Evolutionary conservation across 768 basidiomycete species (phyloP), one percentile per base, ranked within the genome.

Genomic region (Strobilomyces dryophilus): DNA sequence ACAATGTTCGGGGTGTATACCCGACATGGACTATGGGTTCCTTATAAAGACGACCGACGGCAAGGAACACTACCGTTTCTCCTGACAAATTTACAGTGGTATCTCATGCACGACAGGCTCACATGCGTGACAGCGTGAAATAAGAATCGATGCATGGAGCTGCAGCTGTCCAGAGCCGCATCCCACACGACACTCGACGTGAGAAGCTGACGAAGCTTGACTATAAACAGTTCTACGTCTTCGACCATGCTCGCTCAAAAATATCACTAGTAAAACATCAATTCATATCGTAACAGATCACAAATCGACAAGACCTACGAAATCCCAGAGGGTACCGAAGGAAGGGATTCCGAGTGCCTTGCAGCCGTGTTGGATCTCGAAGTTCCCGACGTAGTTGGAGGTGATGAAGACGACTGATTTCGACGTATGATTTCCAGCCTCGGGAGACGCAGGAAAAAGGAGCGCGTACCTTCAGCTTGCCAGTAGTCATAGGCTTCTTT

Each of bases 321-420:
- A 87, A 69, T 86, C 85, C 84, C 85, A 86, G 27, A 87, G 73
- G 14, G 85, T 85, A 52, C 84, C 85, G 59, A 83, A 83, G 41
- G 78, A 79, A 39, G 84, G 84, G 60, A 85, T 85, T 24, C 81
- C 81, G 47, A 78, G 79, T 57, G 77, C 77, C 67, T 84, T 88
- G 73, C 83, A 89, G 20, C 86, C 88, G 65, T 85, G 75, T 79
- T 88, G 89, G 55, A 91, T 84, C 62, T 91, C 87, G 14, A 78
- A 74, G 67, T 91, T 90, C 27, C 88, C 88, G 37, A 82, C 76
- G 60, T 79, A 85, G 71, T 91, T 91, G n/a, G 87, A 89, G 8
- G 88, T 91, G 67, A 91, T 87, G 69, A 91, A 88, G 26, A 90
- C 83, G 42, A 91, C 83, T 83, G 32, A 29, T 18, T 24, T 46